Base-by-base conservation (phyloP, 257 asterid genomes). In the Solanum sejunctum region DNA sequence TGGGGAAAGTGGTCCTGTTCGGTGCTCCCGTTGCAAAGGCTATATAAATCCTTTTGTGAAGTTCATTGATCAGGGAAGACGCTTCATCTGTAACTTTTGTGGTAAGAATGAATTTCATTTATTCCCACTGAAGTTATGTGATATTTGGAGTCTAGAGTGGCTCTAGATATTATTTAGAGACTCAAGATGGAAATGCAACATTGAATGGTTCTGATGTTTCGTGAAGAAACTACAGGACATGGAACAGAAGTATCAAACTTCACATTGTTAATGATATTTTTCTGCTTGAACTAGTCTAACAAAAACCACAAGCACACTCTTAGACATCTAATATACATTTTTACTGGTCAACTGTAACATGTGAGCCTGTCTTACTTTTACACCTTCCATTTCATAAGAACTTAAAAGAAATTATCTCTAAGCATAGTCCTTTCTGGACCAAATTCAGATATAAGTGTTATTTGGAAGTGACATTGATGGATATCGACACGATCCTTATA, bases 11-110 rank as follows among this genome's bases (percentile, higher is more conserved):
- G 99, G 99, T 81, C 99, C 99, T 80, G 98, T 97, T 85, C 95
- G 99, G 88, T 97, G 99, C 89, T 95, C 97, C 80, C 99, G 98
- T 21, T 97, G 99, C 92, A 95, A 97, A 90, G 98, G 98, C 84
- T 97, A 97, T 92, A 94, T 97, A 52, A 97, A 97, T 87, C 99
- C 99, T 81, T 95, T 95, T 77, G 90, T 97, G 96, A 97, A 94
- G 91, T 97, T 97, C 85, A 92, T 94, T 70, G 99, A 97, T 87
- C 99, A 95, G 88, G 99, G 99, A 86, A 94, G 96, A 84, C 95
- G 92, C 67, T 97, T 95, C 89, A 93, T 97, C 83, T 97, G 99
- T 88, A 97, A 95, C 92, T 89, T 97, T 71, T 97, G 99, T 87
- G 99, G 99, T 95, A 88, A 90, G 98, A 86, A 66, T 36, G 75